A percentile compares a stretch with the other conserved stretches of the same genome.
phyloP scores from a whole-genome alignment of 1,284 basidiomycete species.

The Heterobasidion parviporum region DNA sequence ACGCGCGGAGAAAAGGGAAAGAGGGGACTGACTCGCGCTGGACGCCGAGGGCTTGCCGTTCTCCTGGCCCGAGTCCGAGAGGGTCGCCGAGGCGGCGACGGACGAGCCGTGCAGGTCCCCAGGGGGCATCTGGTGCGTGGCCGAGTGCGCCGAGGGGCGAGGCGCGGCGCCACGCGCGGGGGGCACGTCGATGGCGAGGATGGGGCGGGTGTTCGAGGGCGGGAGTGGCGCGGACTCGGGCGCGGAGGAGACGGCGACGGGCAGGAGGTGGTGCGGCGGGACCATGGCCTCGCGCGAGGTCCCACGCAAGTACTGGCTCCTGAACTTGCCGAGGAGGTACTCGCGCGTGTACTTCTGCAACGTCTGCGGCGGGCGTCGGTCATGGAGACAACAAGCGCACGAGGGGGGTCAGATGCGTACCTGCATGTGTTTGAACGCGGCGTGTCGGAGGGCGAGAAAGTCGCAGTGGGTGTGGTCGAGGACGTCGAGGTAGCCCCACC shows the following conservation, averaged over 20 bases:
- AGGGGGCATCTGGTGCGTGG: slow-evolving; percentile 10
- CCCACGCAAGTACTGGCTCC: slow-evolving; percentile 39
- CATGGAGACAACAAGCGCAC: slow-evolving; percentile 12
- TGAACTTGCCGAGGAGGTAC: slow-evolving; percentile 75
- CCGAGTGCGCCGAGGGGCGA: slow-evolving; percentile 10
- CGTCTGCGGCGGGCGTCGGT: slow-evolving; percentile 37
- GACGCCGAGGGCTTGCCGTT: slow-evolving; percentile 16
- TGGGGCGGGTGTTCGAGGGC: slow-evolving; percentile 43
- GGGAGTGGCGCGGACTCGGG: slow-evolving; percentile 27
- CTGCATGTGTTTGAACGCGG: slow-evolving; percentile 78
- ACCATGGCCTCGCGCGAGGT: slow-evolving; percentile 6
- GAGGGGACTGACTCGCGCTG: slow-evolving; percentile 18
- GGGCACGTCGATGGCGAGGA: slow-evolving; percentile 61
- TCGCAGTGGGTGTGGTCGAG: slow-evolving; percentile 71
- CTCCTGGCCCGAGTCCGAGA: slow-evolving; percentile 24
- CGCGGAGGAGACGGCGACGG: background rate
- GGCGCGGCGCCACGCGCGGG: slow-evolving; percentile 31
- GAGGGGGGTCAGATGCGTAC: slow-evolving; percentile 31
- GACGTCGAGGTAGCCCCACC: slow-evolving; percentile 75
- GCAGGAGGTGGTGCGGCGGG: slow-evolving; percentile 22
- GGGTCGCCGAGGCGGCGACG: slow-evolving; percentile 7
- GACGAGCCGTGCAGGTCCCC: slow-evolving; percentile 6
- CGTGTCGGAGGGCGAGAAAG: slow-evolving; percentile 62
- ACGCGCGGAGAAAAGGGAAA: background rate
- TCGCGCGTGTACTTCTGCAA: slow-evolving; percentile 76